Base-by-base conservation (phyloP, 139 green algal genomes). In the Tetraselmis chui region DNA sequence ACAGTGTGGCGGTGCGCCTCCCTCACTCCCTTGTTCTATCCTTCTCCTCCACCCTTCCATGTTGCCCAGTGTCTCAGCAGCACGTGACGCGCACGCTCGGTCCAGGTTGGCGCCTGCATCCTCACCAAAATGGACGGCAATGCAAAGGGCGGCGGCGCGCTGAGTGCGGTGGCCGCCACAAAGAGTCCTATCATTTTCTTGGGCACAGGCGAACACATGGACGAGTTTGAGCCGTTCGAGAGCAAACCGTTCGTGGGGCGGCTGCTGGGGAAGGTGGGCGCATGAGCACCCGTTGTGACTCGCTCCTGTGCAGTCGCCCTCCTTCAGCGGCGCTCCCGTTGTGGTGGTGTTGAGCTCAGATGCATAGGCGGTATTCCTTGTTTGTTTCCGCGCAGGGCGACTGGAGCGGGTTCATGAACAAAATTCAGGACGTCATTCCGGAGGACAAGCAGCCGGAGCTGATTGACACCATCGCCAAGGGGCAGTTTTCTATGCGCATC, bases 61-160 rank as follows among this genome's bases (percentile, higher is more conserved):
- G 59, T 23, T 23, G 23, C 23, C 59, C 23, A 75, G 59, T 75
- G 59, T 23, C 23, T n/a, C 23, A 23, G 23, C 59, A 23, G 23
- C 59, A 23, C 59, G 23, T n/a, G 23, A 75, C 59, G 59, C 75
- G 29, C 18, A 5, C 28, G 1, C 28, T 5, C 28, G 25, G 45
- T 32, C 25, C 83, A 95, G 83, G 94, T 97, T 28, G 94, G 96
- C 0, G 91, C 93, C 2, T 96, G 99, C 1, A 98, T 99, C 84
- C 87, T 99, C 30, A 99, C 97, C 22, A 99, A 99, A 90, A 93
- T 99, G 89, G 97, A 99, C 83, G 97, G 97, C 23, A 95, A 99
- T 84, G 97, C 97, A 80, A 98, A 98, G 88, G 97, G 97, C 83
- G 97, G 97, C 82, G 97, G 97, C 30, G 95, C 97, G 2, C 91